Evolutionary conservation across 345 rosid species (phyloP), one percentile per base, ranked within the genome.

Genomic region (Anastatica hierochuntica): DNA sequence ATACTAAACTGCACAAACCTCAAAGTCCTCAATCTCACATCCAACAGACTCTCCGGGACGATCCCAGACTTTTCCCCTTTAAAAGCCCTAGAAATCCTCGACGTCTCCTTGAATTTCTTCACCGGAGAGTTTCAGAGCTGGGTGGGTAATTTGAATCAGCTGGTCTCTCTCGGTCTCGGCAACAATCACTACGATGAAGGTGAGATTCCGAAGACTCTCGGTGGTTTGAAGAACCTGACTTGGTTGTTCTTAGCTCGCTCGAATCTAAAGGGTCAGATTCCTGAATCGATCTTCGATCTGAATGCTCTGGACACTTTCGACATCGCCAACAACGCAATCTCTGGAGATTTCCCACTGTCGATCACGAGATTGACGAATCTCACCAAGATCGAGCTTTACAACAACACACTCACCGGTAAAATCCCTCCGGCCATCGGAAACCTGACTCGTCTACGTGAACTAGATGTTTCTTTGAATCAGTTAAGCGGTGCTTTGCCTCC

Each of bases 191-290:
- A 38, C 41, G 63, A 70, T 16, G 81, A 72, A 37, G 74, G 77
- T 18, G 73, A 54, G 47, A 72, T 90, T 64, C 96, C 96, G 0
- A 72, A 61, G 14, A 70, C 41, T 33, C 65, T 84, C 14, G 85
- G 96, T 19, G 65, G 77, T 38, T 75, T 90, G 56, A 84, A 79
- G 74, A 82, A 79, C 53, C 58, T 90, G 69, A 77, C 79, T 7
- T 75, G 56, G 69, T 60, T 90, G 3, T 75, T 53, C 72, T 56
- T 87, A 16, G 75, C 80, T 2, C 14, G 9, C 0, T 64, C 73
- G 34, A 69, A 70, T 39, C 69, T 76, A 18, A 72, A 4, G 14
- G 95, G 90, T 14, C 58, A 67, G 60, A 80, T 90, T 49, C 98
- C 96, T 0, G 82, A 77, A 33, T 74, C 77, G 8, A 52, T 84